Evolutionary conservation across 2,329 filamentous ascomycete species (phyloP), one percentile per base, ranked within the genome.

Genomic region (Neospermospora avenae): DNA sequence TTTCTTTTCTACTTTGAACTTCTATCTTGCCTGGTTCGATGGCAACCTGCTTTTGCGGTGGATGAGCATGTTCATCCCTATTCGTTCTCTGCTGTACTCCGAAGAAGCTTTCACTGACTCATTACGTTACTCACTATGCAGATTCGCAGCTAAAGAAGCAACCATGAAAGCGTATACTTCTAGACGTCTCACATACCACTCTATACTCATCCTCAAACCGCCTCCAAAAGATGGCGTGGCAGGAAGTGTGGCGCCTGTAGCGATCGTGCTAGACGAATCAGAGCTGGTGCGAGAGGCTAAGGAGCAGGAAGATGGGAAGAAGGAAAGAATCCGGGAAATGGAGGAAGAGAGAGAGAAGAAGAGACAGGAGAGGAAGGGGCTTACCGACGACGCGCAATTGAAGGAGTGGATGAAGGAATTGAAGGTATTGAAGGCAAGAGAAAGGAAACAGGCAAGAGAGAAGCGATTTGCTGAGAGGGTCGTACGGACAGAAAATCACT

Each of bases 81-180:
- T 4, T 39, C 18, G 18, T 35, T 39, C 35, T 28, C 16, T 49
- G 22, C 14, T 42, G 28, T 49, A 3, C 53, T 45, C 18, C 20
- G 28, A 35, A 44, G 4, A n/a, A n/a, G 59, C 53, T 24, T 57
- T 45, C 25, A 4, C 24, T 14, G 10, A 14, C 37, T 7, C 4
- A 11, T 10, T 18, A 39, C n/a, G 16, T 39, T 4, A 6, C 37
- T 41, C 18, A 41, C 39, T n/a, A 25, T 28, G 34, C 39, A 70
- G 70, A 44, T 72, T 70, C 55, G 88, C 89, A 1, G 88, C 87
- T 7, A 91, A 91, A 71, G 90, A 91, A 74, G 89, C 89, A 1
- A 82, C 81, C 55, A 85, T 89, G 65, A 92, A 93, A 75, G 88
- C 89, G 2, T 84, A 89, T 64, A 79, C 82, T 1, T 77, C 80